These are phyloP conservation scores for Aspergillus ustus DNA, from an alignment of 2,329 filamentous ascomycete genomes.

Conservation along the genomic window DNA sequence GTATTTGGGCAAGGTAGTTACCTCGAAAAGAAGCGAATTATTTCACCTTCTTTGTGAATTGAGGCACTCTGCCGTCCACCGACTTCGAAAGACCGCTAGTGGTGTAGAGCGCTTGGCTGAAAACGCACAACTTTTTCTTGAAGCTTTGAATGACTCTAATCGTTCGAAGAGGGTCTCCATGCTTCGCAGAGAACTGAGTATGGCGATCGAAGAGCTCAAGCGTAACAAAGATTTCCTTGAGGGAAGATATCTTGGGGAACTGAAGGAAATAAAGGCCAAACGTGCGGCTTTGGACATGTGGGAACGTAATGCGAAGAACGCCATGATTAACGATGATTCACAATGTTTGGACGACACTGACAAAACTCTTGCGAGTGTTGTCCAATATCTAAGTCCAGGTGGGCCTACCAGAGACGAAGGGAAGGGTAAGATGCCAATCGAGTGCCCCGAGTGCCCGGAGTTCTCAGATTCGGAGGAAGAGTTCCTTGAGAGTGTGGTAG, in stretches of 20 bases:
- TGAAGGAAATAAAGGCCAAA: background rate
- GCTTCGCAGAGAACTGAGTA: slow-evolving; percentile 1
- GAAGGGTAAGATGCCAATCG: too few relatives aligned
- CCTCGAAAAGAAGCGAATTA: background rate
- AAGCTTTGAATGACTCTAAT: background rate
- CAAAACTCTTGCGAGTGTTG: background rate
- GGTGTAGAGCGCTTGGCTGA: background rate
- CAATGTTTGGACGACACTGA: slow-evolving; percentile 3
- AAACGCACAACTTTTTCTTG: slow-evolving; percentile 4
- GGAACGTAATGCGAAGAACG: background rate
- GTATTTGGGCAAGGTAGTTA: background rate
- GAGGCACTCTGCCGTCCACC: background rate
- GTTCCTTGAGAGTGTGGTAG: too few relatives aligned
- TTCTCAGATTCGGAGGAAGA: too few relatives aligned
- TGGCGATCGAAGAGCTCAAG: slow-evolving; percentile 3
- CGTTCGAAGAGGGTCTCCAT: background rate
- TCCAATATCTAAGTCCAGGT: background rate
- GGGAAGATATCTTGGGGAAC: slow-evolving; percentile 2
- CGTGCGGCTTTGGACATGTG: slow-evolving; percentile 3
- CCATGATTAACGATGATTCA: background rate
- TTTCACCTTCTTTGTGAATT: background rate
- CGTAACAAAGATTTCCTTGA: slow-evolving; percentile 7
- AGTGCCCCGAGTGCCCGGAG: too few relatives aligned
- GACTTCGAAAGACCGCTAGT: background rate
- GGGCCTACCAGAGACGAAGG: too few relatives aligned